Evolutionary conservation across 192 early-diverging fungal species (phyloP), one percentile per base, ranked within the genome.

Genomic region (Podila horticola): DNA sequence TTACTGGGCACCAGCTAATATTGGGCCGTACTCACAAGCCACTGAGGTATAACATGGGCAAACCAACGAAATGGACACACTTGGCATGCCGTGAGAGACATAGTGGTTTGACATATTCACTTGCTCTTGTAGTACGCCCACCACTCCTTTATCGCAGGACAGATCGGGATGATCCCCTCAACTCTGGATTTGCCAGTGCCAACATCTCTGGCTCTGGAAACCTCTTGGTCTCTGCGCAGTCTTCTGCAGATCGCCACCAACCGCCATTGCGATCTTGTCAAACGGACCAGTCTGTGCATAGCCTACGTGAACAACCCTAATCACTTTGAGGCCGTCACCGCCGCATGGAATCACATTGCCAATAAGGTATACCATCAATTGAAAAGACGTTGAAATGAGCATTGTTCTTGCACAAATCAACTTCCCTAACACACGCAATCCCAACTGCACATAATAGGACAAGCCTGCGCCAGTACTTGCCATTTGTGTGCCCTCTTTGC

Each of bases 1-100:
- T 17, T 95, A 95, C 75, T 95, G 94, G 94, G 94, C 94, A 11
- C 94, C 94, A 30, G 93, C 94, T 29, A 95, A 95, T 68, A 95
- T 95, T 74, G 94, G 94, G 26, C 94, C 94, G 24, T 95, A 95
- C 76, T 92, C 91, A 15, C 94, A 95, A 76, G 87, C 89, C 19
- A 87, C 86, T 29, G 82, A 87, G 76, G 91, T 92, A 84, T 58
- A 73, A 45, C 13, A 41, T 12, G 38, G 38, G 12, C 38, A 41
- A 10, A 10, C 11, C 38, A 41, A 10, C 2, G 38, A 41, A 41
- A 41, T 41, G 38, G 12, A 41, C 38, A 12, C 11, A 0, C 12
- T 41, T 9, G 38, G 12, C 5, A 12, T 12, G 12, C 38, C 38
- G 11, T 1, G 9, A 41, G 0, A 41, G 38, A 41, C 15, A 45